Percentiles rank a stretch among this genome's conserved stretches.
phyloP scores from a whole-genome alignment of 306 rosid species.

The Casuarina glauca region DNA sequence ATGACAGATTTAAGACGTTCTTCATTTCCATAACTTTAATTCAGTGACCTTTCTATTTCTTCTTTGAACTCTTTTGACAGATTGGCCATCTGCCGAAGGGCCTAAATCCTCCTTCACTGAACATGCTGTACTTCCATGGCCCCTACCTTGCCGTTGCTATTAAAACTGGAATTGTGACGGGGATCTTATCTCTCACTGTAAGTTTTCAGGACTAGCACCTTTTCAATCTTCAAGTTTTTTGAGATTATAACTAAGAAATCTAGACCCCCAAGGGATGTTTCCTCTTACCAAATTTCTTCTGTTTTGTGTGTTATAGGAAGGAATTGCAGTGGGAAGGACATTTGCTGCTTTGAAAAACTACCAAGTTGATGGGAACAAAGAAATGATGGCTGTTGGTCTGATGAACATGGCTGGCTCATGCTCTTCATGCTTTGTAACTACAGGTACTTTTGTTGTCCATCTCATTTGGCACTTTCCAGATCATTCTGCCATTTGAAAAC shows the following conservation, averaged over 20 bases:
- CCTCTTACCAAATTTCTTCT: neutral
- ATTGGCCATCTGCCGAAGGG: constrained; percentile 95
- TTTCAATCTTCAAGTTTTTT: neutral
- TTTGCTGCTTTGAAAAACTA: constrained; percentile 84
- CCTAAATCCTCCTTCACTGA: constrained; percentile 81
- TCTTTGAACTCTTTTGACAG: constrained; percentile 31
- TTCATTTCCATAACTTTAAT: neutral
- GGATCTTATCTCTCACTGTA: constrained; percentile 92
- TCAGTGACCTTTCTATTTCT: neutral
- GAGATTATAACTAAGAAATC: neutral
- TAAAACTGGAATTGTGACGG: constrained; percentile 89
- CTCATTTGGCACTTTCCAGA: constrained; percentile 8
- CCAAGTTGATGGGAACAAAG: constrained; percentile 99
- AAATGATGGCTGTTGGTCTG: constrained; percentile 97
- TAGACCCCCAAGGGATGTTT: neutral
- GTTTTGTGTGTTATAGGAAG: constrained; percentile 60
- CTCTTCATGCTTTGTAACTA: constrained; percentile 89
- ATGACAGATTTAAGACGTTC: neutral
- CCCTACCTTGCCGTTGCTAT: constrained; percentile 68
- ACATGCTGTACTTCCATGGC: constrained; percentile 79
- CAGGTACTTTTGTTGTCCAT: constrained; percentile 50
- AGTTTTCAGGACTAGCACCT: constrained; percentile 26
- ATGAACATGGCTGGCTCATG: constrained; percentile 96
- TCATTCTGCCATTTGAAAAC: neutral
- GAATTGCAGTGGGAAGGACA: constrained; percentile 98